Evolutionary conservation across 2,329 filamentous ascomycete genomes (phyloP).

Genomic region (Massarina eburnea): DNA sequence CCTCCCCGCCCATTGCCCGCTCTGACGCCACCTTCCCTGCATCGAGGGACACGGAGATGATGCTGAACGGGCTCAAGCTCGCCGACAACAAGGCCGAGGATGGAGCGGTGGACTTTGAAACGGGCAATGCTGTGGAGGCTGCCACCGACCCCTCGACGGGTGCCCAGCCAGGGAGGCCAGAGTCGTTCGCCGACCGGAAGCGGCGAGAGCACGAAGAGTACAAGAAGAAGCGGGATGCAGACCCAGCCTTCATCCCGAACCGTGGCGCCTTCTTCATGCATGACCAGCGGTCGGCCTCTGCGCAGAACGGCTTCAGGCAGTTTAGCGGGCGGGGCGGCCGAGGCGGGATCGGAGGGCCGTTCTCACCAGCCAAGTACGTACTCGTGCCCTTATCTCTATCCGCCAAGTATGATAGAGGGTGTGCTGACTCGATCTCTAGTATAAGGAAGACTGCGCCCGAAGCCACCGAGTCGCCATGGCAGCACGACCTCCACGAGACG

Average conservation of each 20-base stretch:
- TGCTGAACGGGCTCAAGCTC: conserved; percentile 61
- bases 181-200: conserved; percentile 68
- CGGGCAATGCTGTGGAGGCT: conserved; percentile 36
- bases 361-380: conserved; percentile 63
- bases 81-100: conserved; percentile 43
- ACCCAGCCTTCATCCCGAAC: conserved; percentile 92
- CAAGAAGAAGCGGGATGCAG: conserved; percentile 80
- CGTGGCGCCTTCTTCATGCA: conserved; percentile 97
- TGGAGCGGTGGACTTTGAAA: conserved; percentile 56
- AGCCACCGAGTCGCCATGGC: conserved; percentile 75
- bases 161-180: conserved; percentile 43
- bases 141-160: conserved; percentile 46
- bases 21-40: conserved; percentile 45
- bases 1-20: conserved; percentile 39
- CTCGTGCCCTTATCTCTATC: not conserved
- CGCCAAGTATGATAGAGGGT: not conserved
- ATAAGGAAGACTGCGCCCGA: conserved; percentile 46
- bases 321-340: conserved; percentile 62
- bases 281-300: conserved; percentile 79
- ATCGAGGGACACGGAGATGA: conserved; percentile 60
- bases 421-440: conserved; percentile 28
- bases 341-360: conserved; percentile 56
- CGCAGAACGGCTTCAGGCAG: conserved; percentile 75
- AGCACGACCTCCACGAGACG: conserved; percentile 89
- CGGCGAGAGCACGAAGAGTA: conserved; percentile 90